Percentiles rank a stretch among this genome's conserved stretches.
Evolutionary conservation across 2,329 filamentous ascomycete genomes (phyloP).

Genomic region (Clonostachys rosea): DNA sequence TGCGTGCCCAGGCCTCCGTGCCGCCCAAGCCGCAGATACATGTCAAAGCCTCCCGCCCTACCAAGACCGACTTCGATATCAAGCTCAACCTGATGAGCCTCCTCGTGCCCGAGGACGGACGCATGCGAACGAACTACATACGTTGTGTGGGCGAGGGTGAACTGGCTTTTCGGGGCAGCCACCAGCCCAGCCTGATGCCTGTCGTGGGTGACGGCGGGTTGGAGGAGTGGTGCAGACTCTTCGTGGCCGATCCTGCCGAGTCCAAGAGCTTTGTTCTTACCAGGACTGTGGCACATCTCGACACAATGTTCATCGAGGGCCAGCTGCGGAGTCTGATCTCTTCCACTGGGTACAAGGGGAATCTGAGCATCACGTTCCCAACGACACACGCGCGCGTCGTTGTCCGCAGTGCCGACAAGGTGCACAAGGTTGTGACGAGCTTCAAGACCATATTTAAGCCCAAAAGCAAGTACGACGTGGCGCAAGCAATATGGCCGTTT

Average conservation of each 20-base stretch:
- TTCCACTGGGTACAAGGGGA: constrained; percentile 42
- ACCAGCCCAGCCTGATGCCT: constrained; percentile 33
- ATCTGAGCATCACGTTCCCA: constrained; percentile 42
- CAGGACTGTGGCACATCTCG: constrained; percentile 48
- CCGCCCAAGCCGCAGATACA: constrained; percentile 51
- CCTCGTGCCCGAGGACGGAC: constrained; percentile 40
- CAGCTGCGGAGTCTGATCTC: constrained; percentile 47
- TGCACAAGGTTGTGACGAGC: constrained; percentile 49
- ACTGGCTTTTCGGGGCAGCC: constrained; percentile 42
- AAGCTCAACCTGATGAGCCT: constrained; percentile 50
- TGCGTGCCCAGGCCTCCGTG: constrained; percentile 42
- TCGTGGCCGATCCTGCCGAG: constrained; percentile 34
- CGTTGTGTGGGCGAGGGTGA: constrained; percentile 44
- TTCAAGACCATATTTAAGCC: constrained; percentile 46
- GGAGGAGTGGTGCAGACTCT: constrained; percentile 44
- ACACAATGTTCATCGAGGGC: constrained; percentile 49
- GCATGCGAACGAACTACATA: constrained; percentile 45
- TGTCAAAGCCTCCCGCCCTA: constrained; percentile 38
- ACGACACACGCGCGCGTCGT: constrained; percentile 43
- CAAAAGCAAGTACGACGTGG: constrained; percentile 49
- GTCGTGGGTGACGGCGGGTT: constrained; percentile 35
- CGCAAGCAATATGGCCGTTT: constrained; percentile 54
- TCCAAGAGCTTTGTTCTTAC: constrained; percentile 47
- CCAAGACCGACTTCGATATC: constrained; percentile 44
- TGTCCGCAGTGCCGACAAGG: constrained; percentile 44